A percentile compares a stretch with the other conserved stretches of the same genome.
These are phyloP conservation scores for Alliaria petiolata DNA, from an alignment of 345 rosid species.

Conservation along the genomic window DNA sequence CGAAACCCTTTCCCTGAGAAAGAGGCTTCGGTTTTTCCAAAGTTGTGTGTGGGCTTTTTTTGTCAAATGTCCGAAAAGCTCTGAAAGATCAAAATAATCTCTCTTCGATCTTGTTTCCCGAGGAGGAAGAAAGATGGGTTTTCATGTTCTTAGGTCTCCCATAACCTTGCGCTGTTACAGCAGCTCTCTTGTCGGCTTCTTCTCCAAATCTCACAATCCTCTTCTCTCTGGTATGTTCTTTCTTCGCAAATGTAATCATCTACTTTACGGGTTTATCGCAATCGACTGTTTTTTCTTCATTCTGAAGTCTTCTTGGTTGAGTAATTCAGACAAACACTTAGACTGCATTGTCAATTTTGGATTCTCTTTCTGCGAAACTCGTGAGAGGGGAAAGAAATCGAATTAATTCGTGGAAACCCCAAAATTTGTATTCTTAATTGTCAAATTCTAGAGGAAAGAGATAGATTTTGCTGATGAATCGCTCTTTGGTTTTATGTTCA, in stretches of 20 bases:
- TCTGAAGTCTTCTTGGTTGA: not conserved
- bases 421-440: not conserved
- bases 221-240: slow-evolving; percentile 28
- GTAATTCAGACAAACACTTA: slow-evolving; percentile 34
- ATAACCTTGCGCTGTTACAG: slow-evolving; percentile 30
- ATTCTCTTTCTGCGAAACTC: not conserved
- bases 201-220: slow-evolving; percentile 36
- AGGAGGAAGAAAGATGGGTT: slow-evolving; percentile 36
- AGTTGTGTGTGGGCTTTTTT: not conserved
- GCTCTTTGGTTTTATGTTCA: not conserved
- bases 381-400: not conserved
- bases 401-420: not conserved
- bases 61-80: not conserved
- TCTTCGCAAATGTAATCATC: not conserved
- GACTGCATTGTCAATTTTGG: not conserved
- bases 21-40: not conserved
- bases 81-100: not conserved
- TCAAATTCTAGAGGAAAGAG: not conserved
- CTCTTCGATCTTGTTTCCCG: not conserved
- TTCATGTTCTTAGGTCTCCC: slow-evolving; percentile 42
- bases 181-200: slow-evolving; percentile 26
- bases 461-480: not conserved
- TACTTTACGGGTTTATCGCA: not conserved
- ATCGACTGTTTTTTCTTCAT: not conserved
- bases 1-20: not conserved